These are phyloP conservation scores for Herpetomonas tarakana DNA, from an alignment of 208 protist genomes.

Conservation along the genomic window DNA sequence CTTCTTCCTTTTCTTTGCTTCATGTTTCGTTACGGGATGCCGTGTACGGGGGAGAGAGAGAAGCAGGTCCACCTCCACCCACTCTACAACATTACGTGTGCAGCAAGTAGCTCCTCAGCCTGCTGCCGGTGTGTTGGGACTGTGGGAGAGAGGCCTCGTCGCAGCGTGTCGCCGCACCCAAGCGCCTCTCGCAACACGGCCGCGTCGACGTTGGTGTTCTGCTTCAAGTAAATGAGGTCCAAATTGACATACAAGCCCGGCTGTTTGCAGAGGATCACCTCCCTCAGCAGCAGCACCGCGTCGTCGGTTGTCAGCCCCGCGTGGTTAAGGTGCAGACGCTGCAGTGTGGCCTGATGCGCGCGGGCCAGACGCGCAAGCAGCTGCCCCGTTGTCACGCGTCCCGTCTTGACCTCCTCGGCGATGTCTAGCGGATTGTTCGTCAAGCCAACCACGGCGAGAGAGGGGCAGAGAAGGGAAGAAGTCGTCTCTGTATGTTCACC, in stretches of 20 bases:
- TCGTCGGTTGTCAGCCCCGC: conserved; percentile 16
- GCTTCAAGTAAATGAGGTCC: conserved; percentile 18
- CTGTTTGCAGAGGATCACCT: conserved; percentile 9
- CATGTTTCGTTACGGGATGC: no score
- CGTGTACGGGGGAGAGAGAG: no score
- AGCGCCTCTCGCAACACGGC: not conserved
- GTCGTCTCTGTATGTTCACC: no score
- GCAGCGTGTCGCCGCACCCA: no score
- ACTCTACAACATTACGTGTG: no score
- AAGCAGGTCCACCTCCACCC: no score
- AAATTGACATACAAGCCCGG: not conserved
- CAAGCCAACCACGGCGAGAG: conserved; percentile 25
- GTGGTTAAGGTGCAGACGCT: conserved; percentile 42
- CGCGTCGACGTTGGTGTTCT: conserved; percentile 4
- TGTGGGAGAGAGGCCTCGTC: not conserved
- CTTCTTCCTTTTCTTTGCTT: no score
- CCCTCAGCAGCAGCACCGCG: conserved; percentile 9
- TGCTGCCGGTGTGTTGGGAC: not conserved
- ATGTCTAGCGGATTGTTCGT: conserved; percentile 34
- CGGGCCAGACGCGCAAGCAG: conserved; percentile 10
- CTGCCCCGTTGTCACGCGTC: not conserved
- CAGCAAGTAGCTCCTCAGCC: no score
- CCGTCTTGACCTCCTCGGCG: not conserved
- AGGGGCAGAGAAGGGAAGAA: not conserved
- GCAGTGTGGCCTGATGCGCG: conserved; percentile 7